Evolutionary conservation across 2,329 filamentous ascomycete genomes (phyloP).

Genomic region (Colletotrichum sp.): DNA sequence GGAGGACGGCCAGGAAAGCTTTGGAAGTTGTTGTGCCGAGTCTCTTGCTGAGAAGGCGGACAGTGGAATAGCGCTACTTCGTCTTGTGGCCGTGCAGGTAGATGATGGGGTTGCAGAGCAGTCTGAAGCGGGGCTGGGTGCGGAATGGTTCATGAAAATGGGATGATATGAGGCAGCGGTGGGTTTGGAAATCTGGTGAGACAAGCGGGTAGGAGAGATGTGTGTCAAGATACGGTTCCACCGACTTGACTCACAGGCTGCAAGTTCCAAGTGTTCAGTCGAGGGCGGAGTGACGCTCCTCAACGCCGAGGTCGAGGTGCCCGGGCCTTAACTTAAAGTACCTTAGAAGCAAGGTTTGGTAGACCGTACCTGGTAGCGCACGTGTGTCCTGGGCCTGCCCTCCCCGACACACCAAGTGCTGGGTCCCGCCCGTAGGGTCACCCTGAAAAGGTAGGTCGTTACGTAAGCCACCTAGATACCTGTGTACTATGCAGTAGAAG

Average conservation of each 20-base stretch:
- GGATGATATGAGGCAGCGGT: background rate
- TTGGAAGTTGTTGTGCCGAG: background rate
- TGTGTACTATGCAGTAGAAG: too few relatives aligned
- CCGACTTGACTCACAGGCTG: background rate
- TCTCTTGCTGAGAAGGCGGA: background rate
- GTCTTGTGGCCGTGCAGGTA: background rate
- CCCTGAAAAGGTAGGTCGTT: background rate
- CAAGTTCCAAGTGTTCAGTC: background rate
- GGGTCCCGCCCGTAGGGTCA: background rate
- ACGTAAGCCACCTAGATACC: background rate
- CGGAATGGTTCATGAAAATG: background rate
- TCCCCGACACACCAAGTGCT: background rate
- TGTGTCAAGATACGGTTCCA: background rate
- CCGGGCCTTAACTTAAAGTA: too few relatives aligned
- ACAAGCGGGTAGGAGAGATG: background rate
- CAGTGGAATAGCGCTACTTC: background rate
- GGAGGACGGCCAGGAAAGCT: background rate
- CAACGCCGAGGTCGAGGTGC: background rate
- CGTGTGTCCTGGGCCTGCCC: background rate
- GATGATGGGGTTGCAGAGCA: background rate
- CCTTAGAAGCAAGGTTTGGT: too few relatives aligned
- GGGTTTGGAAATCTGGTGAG: background rate
- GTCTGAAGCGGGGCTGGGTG: background rate
- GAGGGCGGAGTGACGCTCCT: background rate
- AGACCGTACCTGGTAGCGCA: background rate